Conservation (phyloP, 1,139 yeast species). For the Schizosaccharomyces versatilis region DNA sequence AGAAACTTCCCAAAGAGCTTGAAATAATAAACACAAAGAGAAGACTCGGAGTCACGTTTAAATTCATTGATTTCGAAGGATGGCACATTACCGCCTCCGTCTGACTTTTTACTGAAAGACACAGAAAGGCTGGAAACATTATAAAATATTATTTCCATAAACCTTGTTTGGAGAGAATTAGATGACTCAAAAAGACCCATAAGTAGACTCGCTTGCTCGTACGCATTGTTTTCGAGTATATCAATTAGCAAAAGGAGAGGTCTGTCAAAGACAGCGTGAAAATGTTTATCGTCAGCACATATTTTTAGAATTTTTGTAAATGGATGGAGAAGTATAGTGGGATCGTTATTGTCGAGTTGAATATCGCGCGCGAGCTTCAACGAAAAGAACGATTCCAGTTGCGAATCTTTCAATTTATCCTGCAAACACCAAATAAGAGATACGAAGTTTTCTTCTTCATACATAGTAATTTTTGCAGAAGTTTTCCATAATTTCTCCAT, state of each 20-base stretch:
- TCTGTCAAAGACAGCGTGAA: conserved; percentile 30
- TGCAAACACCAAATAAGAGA: not conserved
- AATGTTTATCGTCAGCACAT: conserved; percentile 20
- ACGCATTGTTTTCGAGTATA: conserved; percentile 22
- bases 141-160: not conserved
- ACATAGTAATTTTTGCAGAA: no score
- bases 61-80: not conserved
- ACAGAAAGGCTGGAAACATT: not conserved
- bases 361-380: not conserved
- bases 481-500: no score
- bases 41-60: not conserved
- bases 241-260: conserved; percentile 55
- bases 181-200: not conserved
- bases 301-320: not conserved
- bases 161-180: not conserved
- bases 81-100: not conserved
- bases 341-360: not conserved
- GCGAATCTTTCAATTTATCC: not conserved
- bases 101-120: not conserved
- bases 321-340: not conserved
- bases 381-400: not conserved
- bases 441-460: not conserved
- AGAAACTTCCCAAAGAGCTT: no score
- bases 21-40: not conserved
- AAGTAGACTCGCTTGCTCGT: not conserved